Base-by-base conservation (phyloP, 1,139 yeast genomes). In the Hemisphaericaspora xylanilytica region DNA sequence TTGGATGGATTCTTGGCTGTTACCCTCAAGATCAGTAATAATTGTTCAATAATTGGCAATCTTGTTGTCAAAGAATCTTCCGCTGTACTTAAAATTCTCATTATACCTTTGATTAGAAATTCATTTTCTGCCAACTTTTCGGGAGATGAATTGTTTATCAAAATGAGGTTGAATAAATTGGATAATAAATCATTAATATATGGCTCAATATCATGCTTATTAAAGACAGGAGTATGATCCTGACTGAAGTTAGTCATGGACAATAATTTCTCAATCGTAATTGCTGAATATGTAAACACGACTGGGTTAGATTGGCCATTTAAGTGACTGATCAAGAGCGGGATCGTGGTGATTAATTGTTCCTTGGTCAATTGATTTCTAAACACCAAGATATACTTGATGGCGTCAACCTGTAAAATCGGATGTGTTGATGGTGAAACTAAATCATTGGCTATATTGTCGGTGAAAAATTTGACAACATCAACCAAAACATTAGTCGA, bases 111-210 rank as follows among this genome's bases (percentile, higher is more conserved):
- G 81, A 92, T 85, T 56, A 92, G 69, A 56, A 87, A 92, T 56
- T 94, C 98, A 60, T 94, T 94, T 58, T 92, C 97, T 0, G 97
- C 92, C 44, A 94, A 69, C 56, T 89, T 90, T 58, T 90, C 97
- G 0, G 97, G 97, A 0, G 89, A 70, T 4, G 65, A 56, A 27
- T 76, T 73, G 43, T 78, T 78, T 39, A 71, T 67, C 41, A 81
- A 68, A 40, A 92, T 81, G 38, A 89, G 71, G 32, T 71, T 66
- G 52, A 92, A 85, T 38, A 90, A 67, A 44, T 77, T 82, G 27
- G 74, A 71, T 40, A 92, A 67, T 32, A 90, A 65, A 17, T 76
- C 73, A 31, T 65, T 61, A n/a, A 61, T 50, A 45, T 48, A 66
- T 8, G 73, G 72, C 43, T 62, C 61, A 27, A 94, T 70, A 60